Percentiles rank a stretch among this genome's conserved stretches.
Conservation (phyloP, 1,284 basidiomycete genomes). For the Tremellales sp. region DNA sequence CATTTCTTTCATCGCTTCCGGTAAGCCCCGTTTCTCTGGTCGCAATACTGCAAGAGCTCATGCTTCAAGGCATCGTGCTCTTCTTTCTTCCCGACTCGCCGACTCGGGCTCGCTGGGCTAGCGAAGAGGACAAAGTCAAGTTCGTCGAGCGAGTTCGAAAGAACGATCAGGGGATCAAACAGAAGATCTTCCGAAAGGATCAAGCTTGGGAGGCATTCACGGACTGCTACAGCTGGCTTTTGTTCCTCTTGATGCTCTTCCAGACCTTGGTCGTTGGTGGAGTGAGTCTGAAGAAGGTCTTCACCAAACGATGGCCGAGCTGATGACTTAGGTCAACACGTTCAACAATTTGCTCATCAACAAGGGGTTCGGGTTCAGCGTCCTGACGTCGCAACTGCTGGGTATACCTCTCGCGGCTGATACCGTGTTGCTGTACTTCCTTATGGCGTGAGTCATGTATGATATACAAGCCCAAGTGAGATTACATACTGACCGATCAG, state of each 20-base stretch:
- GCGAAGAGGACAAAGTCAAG: conserved; percentile 35
- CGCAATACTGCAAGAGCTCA: not conserved
- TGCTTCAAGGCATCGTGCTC: conserved; percentile 19
- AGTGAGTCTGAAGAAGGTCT: no score
- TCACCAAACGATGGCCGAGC: no score
- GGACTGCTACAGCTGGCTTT: conserved; percentile 25
- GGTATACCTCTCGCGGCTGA: conserved; percentile 21
- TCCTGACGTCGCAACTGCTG: conserved; percentile 12
- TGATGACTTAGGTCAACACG: no score
- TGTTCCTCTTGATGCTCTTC: conserved; percentile 27
- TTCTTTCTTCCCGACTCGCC: conserved; percentile 37
- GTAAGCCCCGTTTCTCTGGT: conserved; percentile 12
- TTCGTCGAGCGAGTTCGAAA: conserved; percentile 35
- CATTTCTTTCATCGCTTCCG: conserved; percentile 14
- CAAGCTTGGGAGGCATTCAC: conserved; percentile 25
- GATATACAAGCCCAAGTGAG: conserved; percentile 4
- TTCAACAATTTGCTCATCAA: conserved; percentile 23
- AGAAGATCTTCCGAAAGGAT: conserved; percentile 20
- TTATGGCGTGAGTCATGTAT: conserved; percentile 4
- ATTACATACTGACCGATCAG: not conserved
- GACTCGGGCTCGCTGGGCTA: conserved; percentile 38
- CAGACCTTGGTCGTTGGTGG: conserved; percentile 33
- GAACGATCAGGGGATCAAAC: conserved; percentile 36
- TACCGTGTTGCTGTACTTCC: conserved; percentile 11
- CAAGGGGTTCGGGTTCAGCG: conserved; percentile 16